Percentiles rank a stretch among this genome's conserved stretches.
phyloP scores from a whole-genome alignment of 306 rosid species.

The Citrullus colocynthis region DNA sequence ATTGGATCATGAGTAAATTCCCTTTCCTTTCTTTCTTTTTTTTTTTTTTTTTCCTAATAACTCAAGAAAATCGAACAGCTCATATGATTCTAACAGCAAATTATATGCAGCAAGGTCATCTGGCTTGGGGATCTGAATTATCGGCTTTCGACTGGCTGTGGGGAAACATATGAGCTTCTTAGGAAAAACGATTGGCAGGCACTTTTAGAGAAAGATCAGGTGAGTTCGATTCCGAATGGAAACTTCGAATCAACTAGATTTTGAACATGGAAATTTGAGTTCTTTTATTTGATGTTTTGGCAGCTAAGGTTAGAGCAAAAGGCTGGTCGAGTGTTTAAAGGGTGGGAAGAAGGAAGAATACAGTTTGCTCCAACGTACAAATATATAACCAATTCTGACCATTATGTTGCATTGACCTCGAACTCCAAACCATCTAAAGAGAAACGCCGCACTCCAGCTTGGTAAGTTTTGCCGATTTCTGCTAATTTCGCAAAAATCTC shows the following conservation, averaged over 20 bases:
- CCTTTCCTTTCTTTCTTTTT: background rate
- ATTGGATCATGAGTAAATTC: conserved; percentile 47
- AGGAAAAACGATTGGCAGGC: conserved; percentile 64
- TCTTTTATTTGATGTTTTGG: background rate
- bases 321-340: conserved; percentile 77
- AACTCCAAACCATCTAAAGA: conserved; percentile 50
- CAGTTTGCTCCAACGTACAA: conserved; percentile 87
- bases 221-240: conserved; percentile 7
- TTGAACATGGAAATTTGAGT: background rate
- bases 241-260: background rate
- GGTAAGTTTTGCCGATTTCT: conserved; percentile 35
- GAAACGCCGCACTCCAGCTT: conserved; percentile 79
- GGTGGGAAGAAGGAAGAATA: conserved; percentile 88
- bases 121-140: conserved; percentile 98
- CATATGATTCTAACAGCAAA: background rate
- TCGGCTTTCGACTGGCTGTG: conserved; percentile 49
- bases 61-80: background rate
- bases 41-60: background rate
- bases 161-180: conserved; percentile 48
- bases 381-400: conserved; percentile 62
- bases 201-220: conserved; percentile 84
- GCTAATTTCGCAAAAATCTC: background rate
- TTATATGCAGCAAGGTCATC: conserved; percentile 43
- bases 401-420: conserved; percentile 49
- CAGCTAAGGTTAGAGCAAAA: conserved; percentile 69